phyloP scores from a whole-genome alignment of 129 eudicot species.

The Oenanthe sinensis region DNA sequence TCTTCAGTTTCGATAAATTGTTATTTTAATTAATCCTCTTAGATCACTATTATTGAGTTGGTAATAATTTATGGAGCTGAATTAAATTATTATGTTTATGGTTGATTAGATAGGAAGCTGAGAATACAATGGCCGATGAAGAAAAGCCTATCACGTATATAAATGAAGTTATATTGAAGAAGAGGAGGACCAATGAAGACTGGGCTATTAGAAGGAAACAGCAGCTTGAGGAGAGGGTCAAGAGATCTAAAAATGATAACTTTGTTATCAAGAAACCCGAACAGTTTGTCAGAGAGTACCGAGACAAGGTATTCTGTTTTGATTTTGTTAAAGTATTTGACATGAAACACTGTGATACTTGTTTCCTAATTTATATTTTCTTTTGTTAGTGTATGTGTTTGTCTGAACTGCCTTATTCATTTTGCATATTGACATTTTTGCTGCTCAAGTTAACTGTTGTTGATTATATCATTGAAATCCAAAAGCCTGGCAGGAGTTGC shows the following conservation, averaged over 20 bases:
- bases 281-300: conserved; percentile 60
- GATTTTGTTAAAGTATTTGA: neutral
- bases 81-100: neutral
- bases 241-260: conserved; percentile 37
- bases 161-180: conserved; percentile 69
- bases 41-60: neutral
- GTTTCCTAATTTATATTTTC: neutral
- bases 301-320: conserved; percentile 40
- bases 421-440: neutral
- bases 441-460: neutral
- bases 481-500: neutral
- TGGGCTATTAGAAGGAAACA: conserved; percentile 80
- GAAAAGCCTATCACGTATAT: conserved; percentile 42
- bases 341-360: neutral
- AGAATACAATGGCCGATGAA: conserved; percentile 46
- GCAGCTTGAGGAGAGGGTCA: conserved; percentile 61
- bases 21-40: neutral
- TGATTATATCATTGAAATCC: neutral
- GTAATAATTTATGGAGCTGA: neutral
- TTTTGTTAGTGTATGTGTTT: too few relatives aligned
- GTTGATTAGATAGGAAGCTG: neutral
- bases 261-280: conserved; percentile 73
- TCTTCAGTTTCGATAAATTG: neutral
- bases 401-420: neutral
- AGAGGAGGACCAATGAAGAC: conserved; percentile 78